Evolutionary conservation across 1,284 basidiomycete species (phyloP), one percentile per base, ranked within the genome.

Genomic region (Cryptococcus sp.): DNA sequence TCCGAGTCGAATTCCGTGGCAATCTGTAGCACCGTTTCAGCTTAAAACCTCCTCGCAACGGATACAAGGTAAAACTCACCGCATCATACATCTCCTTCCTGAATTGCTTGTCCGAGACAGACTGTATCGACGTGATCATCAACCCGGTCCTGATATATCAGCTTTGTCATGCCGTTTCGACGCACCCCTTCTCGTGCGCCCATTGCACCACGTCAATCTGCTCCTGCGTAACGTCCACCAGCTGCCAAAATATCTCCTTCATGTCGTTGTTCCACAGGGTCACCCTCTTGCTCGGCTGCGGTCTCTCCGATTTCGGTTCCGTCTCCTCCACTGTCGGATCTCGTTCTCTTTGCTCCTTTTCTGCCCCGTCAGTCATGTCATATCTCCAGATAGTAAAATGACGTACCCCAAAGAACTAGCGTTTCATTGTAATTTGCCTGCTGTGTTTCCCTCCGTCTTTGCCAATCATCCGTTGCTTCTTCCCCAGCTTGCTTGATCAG

Each of bases 191-290:
- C 9, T 31, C 28, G 14, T 35, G 24, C 10, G 41, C 18, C 41
- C 21, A n/a, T 36, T 61, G 60, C 48, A 58, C 64, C 26, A 70
- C 39, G 42, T 68, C 63, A 18, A 59, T 56, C 54, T 63, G 61
- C 42, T 60, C 58, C 36, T 56, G 50, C 43, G 60, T 56, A 47
- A 65, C 66, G 41, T 71, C 69, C 19, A 66, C 44, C 26, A 72
- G 47, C 48, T 68, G 66, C 19, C 49, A 53, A 49, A 67, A 69
- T 3, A 68, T 55, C n/a, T 65, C 63, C 28, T 58, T 44, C 63
- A 69, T 65, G 33, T 66, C 67, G 4, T 49, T 39, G 0, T 57
- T 62, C 35, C 35, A 36, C 19, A 21, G 35, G 7, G 35, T 36
- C 18, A n/a, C 6, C n/a, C 35, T 36, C 19, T 18, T 6, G 35